These are phyloP conservation scores for Penicillium coprophilum DNA, from an alignment of 495 filamentous ascomycete genomes.

Conservation along the genomic window DNA sequence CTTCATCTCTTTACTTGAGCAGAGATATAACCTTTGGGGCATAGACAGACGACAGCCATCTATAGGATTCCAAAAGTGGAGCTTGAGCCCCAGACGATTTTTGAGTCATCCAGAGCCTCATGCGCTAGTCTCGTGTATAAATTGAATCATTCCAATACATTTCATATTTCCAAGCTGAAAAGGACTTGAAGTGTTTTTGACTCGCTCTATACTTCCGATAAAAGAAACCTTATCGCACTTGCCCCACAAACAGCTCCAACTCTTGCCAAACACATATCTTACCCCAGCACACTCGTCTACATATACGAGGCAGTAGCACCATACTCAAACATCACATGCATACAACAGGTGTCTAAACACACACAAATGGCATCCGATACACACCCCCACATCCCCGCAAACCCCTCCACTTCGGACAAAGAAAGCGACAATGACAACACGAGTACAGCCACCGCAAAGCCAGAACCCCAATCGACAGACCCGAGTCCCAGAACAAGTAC, in stretches of 20 bases:
- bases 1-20: too few relatives aligned
- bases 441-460: background rate
- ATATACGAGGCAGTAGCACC: background rate
- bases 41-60: too few relatives aligned
- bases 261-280: background rate
- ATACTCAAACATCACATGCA: background rate
- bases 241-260: background rate
- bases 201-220: background rate
- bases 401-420: background rate
- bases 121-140: background rate
- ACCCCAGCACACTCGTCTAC: background rate
- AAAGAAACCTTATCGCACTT: background rate
- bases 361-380: conserved; percentile 1
- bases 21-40: too few relatives aligned
- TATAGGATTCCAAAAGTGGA: too few relatives aligned
- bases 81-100: background rate
- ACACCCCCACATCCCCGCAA: background rate
- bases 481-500: conserved; percentile 14
- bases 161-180: background rate
- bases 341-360: background rate
- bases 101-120: background rate
- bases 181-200: background rate
- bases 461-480: background rate
- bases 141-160: background rate
- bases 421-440: conserved; percentile 4